phyloP scores from a whole-genome alignment of 2,329 filamentous ascomycete species.

The Tolypocladium sp. region DNA sequence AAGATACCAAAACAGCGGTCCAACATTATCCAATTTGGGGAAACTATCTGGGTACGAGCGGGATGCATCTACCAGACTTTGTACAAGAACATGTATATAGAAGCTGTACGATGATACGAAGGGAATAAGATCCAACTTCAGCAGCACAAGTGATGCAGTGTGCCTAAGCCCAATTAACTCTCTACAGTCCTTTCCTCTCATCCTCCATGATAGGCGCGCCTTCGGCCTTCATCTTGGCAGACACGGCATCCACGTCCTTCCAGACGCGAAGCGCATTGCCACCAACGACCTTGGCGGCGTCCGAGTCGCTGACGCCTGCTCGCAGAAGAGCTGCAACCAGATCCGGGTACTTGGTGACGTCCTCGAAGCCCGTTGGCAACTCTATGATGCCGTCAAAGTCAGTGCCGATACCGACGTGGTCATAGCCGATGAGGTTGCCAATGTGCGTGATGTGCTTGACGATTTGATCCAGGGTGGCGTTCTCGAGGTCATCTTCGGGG shows the following conservation, averaged over 20 bases:
- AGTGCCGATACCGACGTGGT: conserved; percentile 79
- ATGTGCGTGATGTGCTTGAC: conserved; percentile 76
- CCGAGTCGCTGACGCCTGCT: conserved; percentile 63
- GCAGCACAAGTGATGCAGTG: neutral
- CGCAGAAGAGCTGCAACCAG: conserved; percentile 66
- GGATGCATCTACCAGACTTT: conserved; percentile 3
- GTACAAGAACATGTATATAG: conserved; percentile 21
- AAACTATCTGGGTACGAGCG: neutral
- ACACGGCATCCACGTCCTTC: conserved; percentile 67
- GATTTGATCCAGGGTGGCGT: conserved; percentile 69
- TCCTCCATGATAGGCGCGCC: conserved; percentile 47
- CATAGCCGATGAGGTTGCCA: conserved; percentile 73
- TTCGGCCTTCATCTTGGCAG: conserved; percentile 51
- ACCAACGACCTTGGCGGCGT: conserved; percentile 68
- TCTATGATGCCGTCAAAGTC: conserved; percentile 74
- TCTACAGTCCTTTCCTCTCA: conserved; percentile 16
- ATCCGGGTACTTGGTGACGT: conserved; percentile 75
- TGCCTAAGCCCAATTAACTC: neutral
- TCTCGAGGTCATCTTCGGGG: conserved; percentile 56
- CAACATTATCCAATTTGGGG: neutral
- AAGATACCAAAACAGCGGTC: neutral
- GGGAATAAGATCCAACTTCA: conserved; percentile 2
- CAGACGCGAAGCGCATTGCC: conserved; percentile 79
- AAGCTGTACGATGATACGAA: conserved; percentile 16
- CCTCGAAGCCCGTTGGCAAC: conserved; percentile 67